These are phyloP conservation scores for Exophiala viscosa DNA, from an alignment of 2,329 filamentous ascomycete genomes.

Conservation along the genomic window DNA sequence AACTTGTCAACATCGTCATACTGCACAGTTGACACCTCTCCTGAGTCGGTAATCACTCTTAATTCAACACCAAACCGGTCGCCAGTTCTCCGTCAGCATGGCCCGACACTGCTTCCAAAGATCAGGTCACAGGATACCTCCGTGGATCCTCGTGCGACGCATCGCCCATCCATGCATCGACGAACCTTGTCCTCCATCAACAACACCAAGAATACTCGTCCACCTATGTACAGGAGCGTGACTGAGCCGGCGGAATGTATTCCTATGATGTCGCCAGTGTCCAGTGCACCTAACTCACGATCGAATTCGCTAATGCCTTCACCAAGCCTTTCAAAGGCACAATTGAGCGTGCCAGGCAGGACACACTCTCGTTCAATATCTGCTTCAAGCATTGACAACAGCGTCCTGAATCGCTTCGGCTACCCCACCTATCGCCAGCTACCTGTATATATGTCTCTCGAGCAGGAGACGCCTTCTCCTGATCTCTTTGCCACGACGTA, in stretches of 20 bases:
- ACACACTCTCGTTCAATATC: constrained; percentile 59
- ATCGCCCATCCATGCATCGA: constrained; percentile 15
- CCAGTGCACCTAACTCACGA: constrained; percentile 31
- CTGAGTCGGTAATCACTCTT: constrained; percentile 65
- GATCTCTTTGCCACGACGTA: constrained; percentile 28
- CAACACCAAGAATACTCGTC: constrained; percentile 51
- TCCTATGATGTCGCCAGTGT: constrained; percentile 45
- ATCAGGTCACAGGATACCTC: constrained; percentile 76
- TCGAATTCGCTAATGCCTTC: constrained; percentile 27
- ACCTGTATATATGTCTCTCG: constrained; percentile 53
- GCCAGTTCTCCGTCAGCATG: constrained; percentile 71
- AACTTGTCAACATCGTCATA: constrained; percentile 61
- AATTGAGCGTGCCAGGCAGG: constrained; percentile 38
- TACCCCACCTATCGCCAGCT: constrained; percentile 82
- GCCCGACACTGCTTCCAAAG: constrained; percentile 74
- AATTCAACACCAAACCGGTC: constrained; percentile 68
- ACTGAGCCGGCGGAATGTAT: constrained; percentile 46
- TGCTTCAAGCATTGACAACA: constrained; percentile 64
- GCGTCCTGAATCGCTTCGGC: constrained; percentile 65
- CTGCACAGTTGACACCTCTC: constrained; percentile 62
- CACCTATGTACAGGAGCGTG: constrained; percentile 43
- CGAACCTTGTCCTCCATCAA: constrained; percentile 37
- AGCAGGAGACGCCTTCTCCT: constrained; percentile 38
- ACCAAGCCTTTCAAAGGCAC: constrained; percentile 24
- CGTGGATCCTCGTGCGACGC: constrained; percentile 8